Evolutionary conservation across 225 moss, liverwort and hornwort genomes (phyloP).

Genomic region (Ulota crispa): DNA sequence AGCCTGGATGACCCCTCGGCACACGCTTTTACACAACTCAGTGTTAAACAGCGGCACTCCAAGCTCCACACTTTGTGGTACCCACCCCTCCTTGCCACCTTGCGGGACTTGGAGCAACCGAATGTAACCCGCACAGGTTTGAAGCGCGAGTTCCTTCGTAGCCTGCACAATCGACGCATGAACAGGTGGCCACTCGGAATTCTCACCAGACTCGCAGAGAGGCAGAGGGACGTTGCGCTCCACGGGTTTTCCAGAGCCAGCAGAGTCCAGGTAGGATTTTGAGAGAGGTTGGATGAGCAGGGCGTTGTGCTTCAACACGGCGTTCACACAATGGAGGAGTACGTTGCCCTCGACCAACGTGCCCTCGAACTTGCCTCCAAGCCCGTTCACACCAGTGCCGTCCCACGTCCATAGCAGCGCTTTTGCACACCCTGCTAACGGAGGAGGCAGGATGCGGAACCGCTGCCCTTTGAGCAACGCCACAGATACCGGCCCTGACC

Average conservation of each 20-base stretch:
- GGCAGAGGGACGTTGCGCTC: slow-evolving; percentile 72
- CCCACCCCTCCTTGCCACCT: slow-evolving; percentile 57
- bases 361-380: slow-evolving; percentile 93
- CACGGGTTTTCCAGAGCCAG: slow-evolving; percentile 58
- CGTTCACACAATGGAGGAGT: slow-evolving; percentile 81
- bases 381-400: slow-evolving; percentile 78
- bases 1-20: slow-evolving; percentile 71
- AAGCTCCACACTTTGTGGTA: slow-evolving; percentile 80
- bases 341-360: slow-evolving; percentile 80
- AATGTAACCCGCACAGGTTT: slow-evolving; percentile 76
- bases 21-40: slow-evolving; percentile 80
- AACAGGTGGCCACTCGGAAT: slow-evolving; percentile 26
- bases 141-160: slow-evolving; percentile 66
- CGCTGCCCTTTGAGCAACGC: slow-evolving; percentile 67
- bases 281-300: slow-evolving; percentile 87
- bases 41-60: slow-evolving; percentile 97
- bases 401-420: slow-evolving; percentile 98
- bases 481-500: slow-evolving; percentile 63
- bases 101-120: slow-evolving; percentile 58
- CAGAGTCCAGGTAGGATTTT: slow-evolving; percentile 53
- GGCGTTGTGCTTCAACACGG: slow-evolving; percentile 75
- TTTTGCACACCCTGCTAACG: slow-evolving; percentile 81
- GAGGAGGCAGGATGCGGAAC: slow-evolving; percentile 82
- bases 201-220: slow-evolving; percentile 42
- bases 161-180: slow-evolving; percentile 57